Base-by-base conservation (phyloP, 441 rosid genomes). In the Bruguiera hainesii region DNA sequence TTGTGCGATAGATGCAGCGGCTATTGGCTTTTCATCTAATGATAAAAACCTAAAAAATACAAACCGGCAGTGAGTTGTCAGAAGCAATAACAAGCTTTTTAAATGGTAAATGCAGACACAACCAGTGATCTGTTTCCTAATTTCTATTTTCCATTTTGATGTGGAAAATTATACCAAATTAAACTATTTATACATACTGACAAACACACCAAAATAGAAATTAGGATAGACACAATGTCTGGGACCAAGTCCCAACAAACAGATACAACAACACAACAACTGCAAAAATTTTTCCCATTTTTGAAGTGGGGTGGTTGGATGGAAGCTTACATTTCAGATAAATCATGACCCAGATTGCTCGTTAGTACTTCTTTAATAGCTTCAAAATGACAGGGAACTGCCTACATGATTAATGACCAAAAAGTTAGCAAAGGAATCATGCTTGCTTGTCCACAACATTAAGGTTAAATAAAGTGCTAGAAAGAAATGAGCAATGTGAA, bases 1-100 rank as follows among this genome's bases (percentile, higher is more conserved):
- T 82, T 93, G 98, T 52, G 96, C 97, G 80, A 93, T 89, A 63
- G 98, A 93, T 48, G 98, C 98, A 68, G 98, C 94, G 73, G 97
- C 98, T 64, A 89, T 86, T 33, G 98, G 93, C 74, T 81, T 84
- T 73, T 93, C 96, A 77, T 87, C 89, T 62, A 93, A 76, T n/a
- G 90, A 90, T 73, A 75, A 68, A 74, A 90, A 93, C 76, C 96
- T 92, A 84, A 75, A 68, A 78, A 62, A 70, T 67, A 18, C 49
- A 59, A 5, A 11, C 46, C 2, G 10, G 46, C 48, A 42, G 18
- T 11, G 48, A 42, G 48, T 42, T 42, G 16, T 42, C 48, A 42
- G 48, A 42, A 13, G 48, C 48, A 42, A 42, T 42, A 42, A 11
- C 48, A 42, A 42, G 48, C 18, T 42, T 42, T 2, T 42, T 13